Percentiles rank a stretch among this genome's conserved stretches.
phyloP scores from a whole-genome alignment of 306 rosid genomes.

The Gastrolobium villosum region DNA sequence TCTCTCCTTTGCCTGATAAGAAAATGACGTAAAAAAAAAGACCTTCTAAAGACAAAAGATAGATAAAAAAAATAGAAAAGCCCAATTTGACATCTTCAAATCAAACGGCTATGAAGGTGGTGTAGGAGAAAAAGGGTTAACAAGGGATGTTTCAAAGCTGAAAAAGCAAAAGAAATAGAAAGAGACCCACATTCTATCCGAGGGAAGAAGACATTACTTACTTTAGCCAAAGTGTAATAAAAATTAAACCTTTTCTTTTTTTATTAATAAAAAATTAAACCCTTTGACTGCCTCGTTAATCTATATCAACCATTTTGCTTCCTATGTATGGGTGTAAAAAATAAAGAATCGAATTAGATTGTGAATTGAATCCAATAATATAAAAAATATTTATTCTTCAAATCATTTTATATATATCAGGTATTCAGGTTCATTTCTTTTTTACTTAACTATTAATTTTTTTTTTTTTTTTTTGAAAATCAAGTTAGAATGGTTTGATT shows the following conservation, averaged over 20 bases:
- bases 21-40: conserved; percentile 53
- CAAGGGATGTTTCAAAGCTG: conserved; percentile 56
- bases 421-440: too few relatives aligned
- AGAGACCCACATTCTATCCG: conserved; percentile 46
- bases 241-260: conserved; percentile 51
- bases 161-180: conserved; percentile 60
- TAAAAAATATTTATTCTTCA: too few relatives aligned
- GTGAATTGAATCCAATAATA: too few relatives aligned
- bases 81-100: conserved; percentile 42
- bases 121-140: conserved; percentile 42
- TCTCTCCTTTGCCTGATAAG: conserved; percentile 55
- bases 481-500: too few relatives aligned
- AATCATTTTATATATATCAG: too few relatives aligned
- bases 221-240: conserved; percentile 70
- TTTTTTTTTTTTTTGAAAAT: too few relatives aligned
- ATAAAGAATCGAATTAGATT: too few relatives aligned
- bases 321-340: neutral
- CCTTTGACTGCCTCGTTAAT: conserved; percentile 72
- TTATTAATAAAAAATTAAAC: conserved; percentile 47
- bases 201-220: conserved; percentile 38
- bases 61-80: neutral
- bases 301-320: conserved; percentile 16
- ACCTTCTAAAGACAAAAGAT: conserved; percentile 18
- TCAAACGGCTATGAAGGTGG: conserved; percentile 5
- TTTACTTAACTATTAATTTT: too few relatives aligned